Conservation (phyloP, 129 eudicot genomes). For the carrot (Daucus carota) region DH1_v3.0 NC_030387.2:13860001-13860500, state of each 20-base stretch:
- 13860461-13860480: conserved; percentile 7
- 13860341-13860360: conserved; percentile 79
- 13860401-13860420: conserved; percentile 63
- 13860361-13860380: conserved; percentile 86
- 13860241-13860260: not conserved
- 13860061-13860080: not conserved
- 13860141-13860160: not conserved
- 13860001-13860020: conserved; percentile 74
- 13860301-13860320: not conserved
- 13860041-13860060: conserved; percentile 36
- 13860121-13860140: not conserved
- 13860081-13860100: not conserved
- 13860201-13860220: too few relatives aligned
- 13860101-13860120: not conserved
- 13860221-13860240: too few relatives aligned
- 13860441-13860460: conserved; percentile 2
- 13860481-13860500: not conserved
- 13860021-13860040: conserved; percentile 42
- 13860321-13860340: conserved; percentile 63
- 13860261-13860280: too few relatives aligned
- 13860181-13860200: not conserved
- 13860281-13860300: not conserved
- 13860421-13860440: conserved; percentile 53
- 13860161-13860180: not conserved
- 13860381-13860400: conserved; percentile 70